A percentile compares a stretch with the other conserved stretches of the same genome.
Conservation (phyloP, 148 eudicot species). For the Arctostaphylos glauca region DNA sequence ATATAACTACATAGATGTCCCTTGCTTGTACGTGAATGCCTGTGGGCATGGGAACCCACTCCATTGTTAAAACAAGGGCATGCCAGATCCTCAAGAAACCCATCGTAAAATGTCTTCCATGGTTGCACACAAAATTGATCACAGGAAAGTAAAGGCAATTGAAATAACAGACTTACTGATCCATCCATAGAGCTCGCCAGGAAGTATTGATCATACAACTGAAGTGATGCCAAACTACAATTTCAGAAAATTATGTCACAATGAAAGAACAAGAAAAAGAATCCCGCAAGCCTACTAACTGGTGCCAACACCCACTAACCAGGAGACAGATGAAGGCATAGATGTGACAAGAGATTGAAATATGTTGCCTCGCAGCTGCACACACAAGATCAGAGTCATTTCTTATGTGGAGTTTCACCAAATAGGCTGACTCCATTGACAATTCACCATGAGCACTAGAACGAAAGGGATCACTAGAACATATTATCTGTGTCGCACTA, state of each 20-base stretch:
- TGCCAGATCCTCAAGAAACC: slow-evolving; percentile 5
- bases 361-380: slow-evolving; percentile 61
- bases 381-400: not conserved
- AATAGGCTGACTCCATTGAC: not conserved
- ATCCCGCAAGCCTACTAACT: not conserved
- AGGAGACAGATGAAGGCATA: slow-evolving; percentile 76
- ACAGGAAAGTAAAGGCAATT: not conserved
- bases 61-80: not conserved
- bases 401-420: not conserved
- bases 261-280: slow-evolving; percentile 6
- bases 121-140: not conserved
- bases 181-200: slow-evolving; percentile 92
- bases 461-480: not conserved
- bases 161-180: slow-evolving; percentile 53
- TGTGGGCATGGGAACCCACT: not conserved
- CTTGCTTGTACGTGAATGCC: no score
- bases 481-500: not conserved
- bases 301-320: slow-evolving; percentile 40
- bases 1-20: no score
- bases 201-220: slow-evolving; percentile 68
- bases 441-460: not conserved
- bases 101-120: not conserved
- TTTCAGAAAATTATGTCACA: not conserved
- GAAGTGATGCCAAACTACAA: slow-evolving; percentile 71
- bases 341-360: slow-evolving; percentile 33